A percentile compares a stretch with the other conserved stretches of the same genome.
Evolutionary conservation across 495 filamentous ascomycete species (phyloP).

Genomic region (Aspergillus homomorphus): DNA sequence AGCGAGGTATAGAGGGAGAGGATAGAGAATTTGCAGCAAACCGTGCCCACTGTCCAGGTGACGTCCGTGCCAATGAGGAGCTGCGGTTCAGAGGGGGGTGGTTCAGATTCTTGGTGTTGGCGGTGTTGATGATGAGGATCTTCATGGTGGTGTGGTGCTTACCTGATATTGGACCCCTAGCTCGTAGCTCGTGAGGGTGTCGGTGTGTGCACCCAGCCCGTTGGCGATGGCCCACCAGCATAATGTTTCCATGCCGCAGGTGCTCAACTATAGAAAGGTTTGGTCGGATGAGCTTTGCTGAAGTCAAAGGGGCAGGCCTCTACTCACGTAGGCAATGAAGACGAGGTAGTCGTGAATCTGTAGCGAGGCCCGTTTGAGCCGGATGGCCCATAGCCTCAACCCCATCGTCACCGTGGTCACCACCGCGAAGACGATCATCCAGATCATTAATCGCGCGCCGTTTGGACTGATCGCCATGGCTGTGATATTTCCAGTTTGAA

Average conservation of each 20-base stretch:
- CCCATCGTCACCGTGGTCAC: neutral
- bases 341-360: neutral
- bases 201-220: neutral
- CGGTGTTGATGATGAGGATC: neutral
- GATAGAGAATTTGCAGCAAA: neutral
- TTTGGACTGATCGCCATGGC: neutral
- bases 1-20: neutral
- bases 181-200: neutral
- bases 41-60: neutral
- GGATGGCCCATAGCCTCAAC: neutral
- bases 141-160: neutral
- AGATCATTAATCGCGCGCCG: neutral
- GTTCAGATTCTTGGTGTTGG: neutral
- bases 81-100: neutral
- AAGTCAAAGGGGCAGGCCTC: neutral
- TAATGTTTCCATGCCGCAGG: neutral
- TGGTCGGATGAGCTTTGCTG: neutral
- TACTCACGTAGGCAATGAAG: neutral
- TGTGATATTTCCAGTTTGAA: no score
- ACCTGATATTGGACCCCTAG: neutral
- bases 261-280: neutral
- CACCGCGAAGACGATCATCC: neutral
- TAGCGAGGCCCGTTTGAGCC: neutral
- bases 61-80: neutral
- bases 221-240: constrained; percentile 3